Percentiles rank a stretch among this genome's conserved stretches.
Conservation (phyloP, 129 eudicot genomes). For the Flaveria trinervia region DNA sequence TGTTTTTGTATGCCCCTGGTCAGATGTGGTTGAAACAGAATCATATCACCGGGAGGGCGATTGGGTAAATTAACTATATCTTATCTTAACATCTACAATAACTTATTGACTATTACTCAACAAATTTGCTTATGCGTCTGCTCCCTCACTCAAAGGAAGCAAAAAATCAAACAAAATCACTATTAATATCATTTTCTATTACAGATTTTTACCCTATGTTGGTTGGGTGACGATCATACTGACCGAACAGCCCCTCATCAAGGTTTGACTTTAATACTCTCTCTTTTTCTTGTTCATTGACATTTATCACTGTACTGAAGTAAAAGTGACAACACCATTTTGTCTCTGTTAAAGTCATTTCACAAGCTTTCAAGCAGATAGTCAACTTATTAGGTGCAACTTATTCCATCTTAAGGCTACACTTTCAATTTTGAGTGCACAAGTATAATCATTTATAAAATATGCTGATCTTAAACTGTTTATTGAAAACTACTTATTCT, state of each 20-base stretch:
- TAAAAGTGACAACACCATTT: not conserved
- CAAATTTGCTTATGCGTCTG: conserved; percentile 12
- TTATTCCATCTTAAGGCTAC: not conserved
- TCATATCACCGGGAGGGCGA: conserved; percentile 28
- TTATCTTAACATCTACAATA: not conserved
- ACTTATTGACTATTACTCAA: conserved; percentile 7
- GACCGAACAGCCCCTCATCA: conserved; percentile 21
- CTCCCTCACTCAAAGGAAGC: not conserved
- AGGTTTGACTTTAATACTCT: conserved; percentile 19
- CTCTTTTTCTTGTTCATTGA: not conserved
- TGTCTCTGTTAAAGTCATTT: not conserved
- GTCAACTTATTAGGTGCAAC: not conserved
- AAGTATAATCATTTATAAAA: not conserved
- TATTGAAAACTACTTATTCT: not conserved
- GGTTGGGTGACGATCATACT: conserved; percentile 26
- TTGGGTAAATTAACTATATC: conserved; percentile 20
- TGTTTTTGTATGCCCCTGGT: conserved; percentile 19
- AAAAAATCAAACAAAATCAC: not conserved
- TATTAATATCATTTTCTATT: not conserved
- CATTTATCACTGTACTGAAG: not conserved
- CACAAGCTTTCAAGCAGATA: not conserved
- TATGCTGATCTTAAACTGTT: not conserved
- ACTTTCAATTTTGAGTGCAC: not conserved
- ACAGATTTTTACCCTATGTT: conserved; percentile 30
- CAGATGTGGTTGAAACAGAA: conserved; percentile 24